Percentiles rank a stretch among this genome's conserved stretches.
Evolutionary conservation across 2,329 filamentous ascomycete genomes (phyloP).

Genomic region (Epichloe sibirici): DNA sequence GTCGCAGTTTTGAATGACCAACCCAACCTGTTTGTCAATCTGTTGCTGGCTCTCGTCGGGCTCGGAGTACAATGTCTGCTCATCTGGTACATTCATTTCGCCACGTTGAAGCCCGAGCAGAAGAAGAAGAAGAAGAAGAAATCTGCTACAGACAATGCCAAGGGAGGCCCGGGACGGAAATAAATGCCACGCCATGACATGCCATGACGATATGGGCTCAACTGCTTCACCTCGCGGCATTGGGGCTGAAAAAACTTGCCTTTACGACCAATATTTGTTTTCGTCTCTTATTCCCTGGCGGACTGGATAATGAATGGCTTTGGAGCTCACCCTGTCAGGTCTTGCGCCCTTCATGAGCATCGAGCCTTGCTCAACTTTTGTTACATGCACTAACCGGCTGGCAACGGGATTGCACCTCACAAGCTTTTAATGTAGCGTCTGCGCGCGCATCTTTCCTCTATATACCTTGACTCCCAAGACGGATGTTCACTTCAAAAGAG

Average conservation of each 20-base stretch:
- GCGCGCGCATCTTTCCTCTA: neutral
- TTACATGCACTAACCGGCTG: neutral
- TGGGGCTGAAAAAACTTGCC: neutral
- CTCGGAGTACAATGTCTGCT: slow-evolving; percentile 34
- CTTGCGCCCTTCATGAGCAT: too few species aligned
- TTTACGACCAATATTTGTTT: neutral
- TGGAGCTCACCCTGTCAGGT: neutral
- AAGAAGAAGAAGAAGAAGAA: slow-evolving; percentile 34
- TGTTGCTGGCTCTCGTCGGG: slow-evolving; percentile 40
- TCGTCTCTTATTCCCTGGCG: neutral
- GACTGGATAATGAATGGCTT: neutral
- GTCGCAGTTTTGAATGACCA: slow-evolving; percentile 50
- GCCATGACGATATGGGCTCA: neutral
- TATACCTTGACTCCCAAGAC: neutral
- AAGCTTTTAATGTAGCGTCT: neutral
- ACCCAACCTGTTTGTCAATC: slow-evolving; percentile 44
- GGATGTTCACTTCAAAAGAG: neutral
- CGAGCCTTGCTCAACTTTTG: neutral
- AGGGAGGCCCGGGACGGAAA: neutral
- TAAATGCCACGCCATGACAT: neutral
- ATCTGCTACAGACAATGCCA: slow-evolving; percentile 1
- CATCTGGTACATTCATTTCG: slow-evolving; percentile 46
- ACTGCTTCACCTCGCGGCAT: neutral
- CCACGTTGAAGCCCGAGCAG: slow-evolving; percentile 49
- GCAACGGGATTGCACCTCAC: neutral